A percentile compares a stretch with the other conserved stretches of the same genome.
Evolutionary conservation across 2,329 filamentous ascomycete species (phyloP).

Genomic region (Colletotrichum tabaci): DNA sequence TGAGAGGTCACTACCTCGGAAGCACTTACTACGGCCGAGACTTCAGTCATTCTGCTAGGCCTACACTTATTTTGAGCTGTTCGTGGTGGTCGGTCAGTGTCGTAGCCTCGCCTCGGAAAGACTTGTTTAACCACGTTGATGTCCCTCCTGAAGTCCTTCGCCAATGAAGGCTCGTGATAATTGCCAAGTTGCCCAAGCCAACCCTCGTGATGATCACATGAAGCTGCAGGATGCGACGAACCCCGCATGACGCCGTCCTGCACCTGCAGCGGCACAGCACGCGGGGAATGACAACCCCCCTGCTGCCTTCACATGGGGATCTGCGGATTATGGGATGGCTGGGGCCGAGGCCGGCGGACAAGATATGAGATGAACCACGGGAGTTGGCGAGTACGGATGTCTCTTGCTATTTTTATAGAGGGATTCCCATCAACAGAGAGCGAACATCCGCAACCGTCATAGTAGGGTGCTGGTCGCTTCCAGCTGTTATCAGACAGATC

Average conservation of each 20-base stretch:
- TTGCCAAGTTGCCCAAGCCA: neutral
- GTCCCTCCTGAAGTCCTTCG: neutral
- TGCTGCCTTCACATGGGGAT: slow-evolving; percentile 34
- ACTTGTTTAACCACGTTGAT: too few species aligned
- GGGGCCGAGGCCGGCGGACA: slow-evolving; percentile 25
- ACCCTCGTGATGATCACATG: slow-evolving; percentile 3
- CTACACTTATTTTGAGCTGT: too few species aligned
- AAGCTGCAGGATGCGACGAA: slow-evolving; percentile 20
- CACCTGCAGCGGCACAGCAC: neutral
- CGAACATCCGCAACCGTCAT: neutral
- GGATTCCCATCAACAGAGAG: neutral
- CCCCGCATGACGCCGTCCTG: slow-evolving; percentile 29
- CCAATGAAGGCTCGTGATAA: neutral
- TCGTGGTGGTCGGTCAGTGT: too few species aligned
- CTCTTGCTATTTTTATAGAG: neutral
- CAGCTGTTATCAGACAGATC: neutral
- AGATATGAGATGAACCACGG: slow-evolving; percentile 5
- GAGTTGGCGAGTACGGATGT: neutral
- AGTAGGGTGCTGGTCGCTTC: neutral
- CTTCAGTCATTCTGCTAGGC: too few species aligned
- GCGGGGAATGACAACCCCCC: slow-evolving; percentile 25
- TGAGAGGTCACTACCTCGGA: too few species aligned
- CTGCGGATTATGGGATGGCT: slow-evolving; percentile 26
- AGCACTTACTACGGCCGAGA: too few species aligned
- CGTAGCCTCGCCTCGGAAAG: too few species aligned